Evolutionary conservation across 345 rosid genomes (phyloP).

Genomic region (Gossypium thurberi): DNA sequence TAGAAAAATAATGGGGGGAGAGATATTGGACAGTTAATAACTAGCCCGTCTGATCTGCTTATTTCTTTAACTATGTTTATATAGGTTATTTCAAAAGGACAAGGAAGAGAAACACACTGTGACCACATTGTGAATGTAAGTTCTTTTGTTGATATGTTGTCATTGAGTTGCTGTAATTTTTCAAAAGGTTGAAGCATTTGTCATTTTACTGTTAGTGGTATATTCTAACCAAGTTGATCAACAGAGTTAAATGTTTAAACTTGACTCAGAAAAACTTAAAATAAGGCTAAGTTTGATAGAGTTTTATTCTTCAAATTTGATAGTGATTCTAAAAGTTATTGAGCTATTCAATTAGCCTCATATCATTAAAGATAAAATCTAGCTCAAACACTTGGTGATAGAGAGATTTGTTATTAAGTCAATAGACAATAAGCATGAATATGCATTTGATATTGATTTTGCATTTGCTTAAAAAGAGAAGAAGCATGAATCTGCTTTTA

Average conservation of each 20-base stretch:
- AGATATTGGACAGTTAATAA: not conserved
- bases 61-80: not conserved
- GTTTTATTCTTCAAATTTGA: constrained; percentile 1
- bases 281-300: not conserved
- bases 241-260: not conserved
- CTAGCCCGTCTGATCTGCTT: not conserved
- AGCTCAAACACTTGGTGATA: not conserved
- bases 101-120: not conserved
- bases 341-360: not conserved
- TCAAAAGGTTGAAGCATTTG: not conserved
- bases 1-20: not conserved
- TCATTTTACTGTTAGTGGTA: not conserved
- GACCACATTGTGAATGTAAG: not conserved
- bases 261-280: not conserved
- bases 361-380: not conserved
- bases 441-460: not conserved
- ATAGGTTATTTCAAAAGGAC: not conserved
- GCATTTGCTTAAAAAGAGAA: too few species aligned
- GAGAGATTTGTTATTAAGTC: not conserved
- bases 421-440: not conserved
- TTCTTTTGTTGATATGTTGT: not conserved
- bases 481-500: not conserved
- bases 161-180: not conserved
- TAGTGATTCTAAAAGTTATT: not conserved
- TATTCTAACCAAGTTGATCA: not conserved